Evolutionary conservation across 305 asterid species (phyloP), one percentile per base, ranked within the genome.

Genomic region (Fraxinus dipetala): DNA sequence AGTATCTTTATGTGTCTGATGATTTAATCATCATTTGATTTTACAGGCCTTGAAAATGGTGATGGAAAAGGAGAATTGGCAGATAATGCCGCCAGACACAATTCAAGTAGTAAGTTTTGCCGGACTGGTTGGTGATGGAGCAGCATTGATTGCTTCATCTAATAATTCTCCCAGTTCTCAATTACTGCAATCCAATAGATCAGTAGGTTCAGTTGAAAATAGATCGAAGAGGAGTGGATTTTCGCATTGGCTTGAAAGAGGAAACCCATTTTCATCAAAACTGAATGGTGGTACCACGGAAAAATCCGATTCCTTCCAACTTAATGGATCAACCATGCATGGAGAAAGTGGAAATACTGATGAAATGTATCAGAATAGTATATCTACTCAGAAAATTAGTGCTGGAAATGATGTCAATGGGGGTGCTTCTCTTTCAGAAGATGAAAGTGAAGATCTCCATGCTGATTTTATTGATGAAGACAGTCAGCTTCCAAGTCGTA

Each of bases 391-490:
- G 40, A 81, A 73, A 86, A 79, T 84, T 86, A 83, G 83, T 81
- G 94, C 87, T 82, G 85, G 40, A 79, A 87, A 86, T 72, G 91
- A 87, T 86, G 86, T 80, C 75, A 95, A 93, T 83, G 99, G 97
- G 35, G 82, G 89, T 82, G 54, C 85, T 65, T 80, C 85, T 81
- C 79, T 87, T 76, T 89, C 95, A 34, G 99, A 96, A 90, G 99
- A 96, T 80, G 99, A 96, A 90, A 93, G 93, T 89, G 99, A 96
- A 86, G 99, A 96, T 90, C 98, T 96, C 80, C 98, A 80, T 90
- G 99, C 99, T 45, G 99, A 96, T 91, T 96, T 96, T 89, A 96
- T 96, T 79, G 99, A 96, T 36, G 99, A 96, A 92, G 99, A 96
- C 87, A 96, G 99, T 86, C 99, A 96, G 90, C 97, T 96, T 83